These are phyloP conservation scores for Penicillium ochrochloron DNA, from an alignment of 495 filamentous ascomycete species.

Conservation along the genomic window DNA sequence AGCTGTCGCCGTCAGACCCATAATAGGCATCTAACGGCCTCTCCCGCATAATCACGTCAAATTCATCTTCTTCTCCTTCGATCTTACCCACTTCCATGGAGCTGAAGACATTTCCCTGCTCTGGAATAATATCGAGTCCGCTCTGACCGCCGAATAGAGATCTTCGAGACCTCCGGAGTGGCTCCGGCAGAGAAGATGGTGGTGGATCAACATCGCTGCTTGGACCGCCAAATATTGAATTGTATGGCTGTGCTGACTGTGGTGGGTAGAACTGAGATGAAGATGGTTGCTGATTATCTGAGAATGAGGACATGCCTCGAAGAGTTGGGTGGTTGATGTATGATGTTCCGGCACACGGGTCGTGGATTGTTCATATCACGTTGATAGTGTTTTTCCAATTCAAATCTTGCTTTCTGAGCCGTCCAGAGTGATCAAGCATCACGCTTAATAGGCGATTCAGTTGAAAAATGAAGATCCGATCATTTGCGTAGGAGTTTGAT, in stretches of 20 bases:
- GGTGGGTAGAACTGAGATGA: conserved; percentile 37
- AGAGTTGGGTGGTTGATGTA: conserved; percentile 2
- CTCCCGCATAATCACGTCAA: conserved; percentile 35
- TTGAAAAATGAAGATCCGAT: neutral
- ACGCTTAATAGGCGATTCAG: neutral
- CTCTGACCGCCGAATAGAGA: conserved; percentile 39
- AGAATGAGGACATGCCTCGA: conserved; percentile 45
- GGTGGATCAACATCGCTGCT: conserved; percentile 40
- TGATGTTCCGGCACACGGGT: neutral
- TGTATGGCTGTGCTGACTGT: conserved; percentile 41
- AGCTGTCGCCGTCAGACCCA: conserved; percentile 34
- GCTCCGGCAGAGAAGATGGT: conserved; percentile 28
- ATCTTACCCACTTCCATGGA: conserved; percentile 10
- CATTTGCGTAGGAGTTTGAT: conserved; percentile 1
- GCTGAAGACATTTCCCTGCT: conserved; percentile 16
- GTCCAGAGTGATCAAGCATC: conserved; percentile 12
- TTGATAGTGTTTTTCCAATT: conserved; percentile 2
- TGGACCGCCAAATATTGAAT: conserved; percentile 45
- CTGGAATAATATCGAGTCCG: conserved; percentile 30
- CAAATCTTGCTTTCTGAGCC: neutral
- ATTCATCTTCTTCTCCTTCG: conserved; percentile 24
- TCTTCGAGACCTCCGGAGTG: conserved; percentile 27
- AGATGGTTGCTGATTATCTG: conserved; percentile 22
- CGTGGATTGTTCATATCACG: conserved; percentile 16
- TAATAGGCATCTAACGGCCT: conserved; percentile 22